These are phyloP conservation scores for Suhomyces ambrosiae DNA, from an alignment of 1,139 yeast species.

Conservation along the genomic window DNA sequence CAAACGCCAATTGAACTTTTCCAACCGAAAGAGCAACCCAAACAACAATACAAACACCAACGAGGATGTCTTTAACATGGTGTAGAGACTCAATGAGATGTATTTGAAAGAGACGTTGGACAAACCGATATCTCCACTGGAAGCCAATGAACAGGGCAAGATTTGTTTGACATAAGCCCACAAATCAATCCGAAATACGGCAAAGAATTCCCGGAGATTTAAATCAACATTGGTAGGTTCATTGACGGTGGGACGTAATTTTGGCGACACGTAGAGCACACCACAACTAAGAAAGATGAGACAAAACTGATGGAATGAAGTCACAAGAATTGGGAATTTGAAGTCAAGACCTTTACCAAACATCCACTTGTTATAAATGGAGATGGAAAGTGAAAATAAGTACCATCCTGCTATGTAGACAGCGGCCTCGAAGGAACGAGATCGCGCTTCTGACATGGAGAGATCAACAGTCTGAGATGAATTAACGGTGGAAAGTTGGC, in stretches of 20 bases:
- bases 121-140: slow-evolving; percentile 92
- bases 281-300: slow-evolving; percentile 52
- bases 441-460: neutral
- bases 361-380: slow-evolving; percentile 98
- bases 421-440: slow-evolving; percentile 13
- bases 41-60: slow-evolving; percentile 85
- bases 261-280: slow-evolving; percentile 50
- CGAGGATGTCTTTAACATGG: slow-evolving; percentile 89
- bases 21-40: slow-evolving; percentile 79
- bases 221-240: slow-evolving; percentile 8
- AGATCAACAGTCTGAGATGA: too few relatives aligned
- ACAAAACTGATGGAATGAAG: slow-evolving; percentile 81
- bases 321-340: slow-evolving; percentile 79
- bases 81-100: slow-evolving; percentile 81
- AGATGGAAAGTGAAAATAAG: slow-evolving; percentile 66
- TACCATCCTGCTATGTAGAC: slow-evolving; percentile 52
- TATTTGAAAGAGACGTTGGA: slow-evolving; percentile 81
- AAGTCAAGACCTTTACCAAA: slow-evolving; percentile 76
- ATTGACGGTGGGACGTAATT: slow-evolving; percentile 43
- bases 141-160: slow-evolving; percentile 83
- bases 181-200: slow-evolving; percentile 23
- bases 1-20: slow-evolving; percentile 66
- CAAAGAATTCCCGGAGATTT: slow-evolving; percentile 14
- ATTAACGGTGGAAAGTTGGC: too few relatives aligned
- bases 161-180: slow-evolving; percentile 53